Percentiles rank a stretch among this genome's conserved stretches.
phyloP scores from a whole-genome alignment of 2,329 filamentous ascomycete species.

The Alternaria ethzedia region DNA sequence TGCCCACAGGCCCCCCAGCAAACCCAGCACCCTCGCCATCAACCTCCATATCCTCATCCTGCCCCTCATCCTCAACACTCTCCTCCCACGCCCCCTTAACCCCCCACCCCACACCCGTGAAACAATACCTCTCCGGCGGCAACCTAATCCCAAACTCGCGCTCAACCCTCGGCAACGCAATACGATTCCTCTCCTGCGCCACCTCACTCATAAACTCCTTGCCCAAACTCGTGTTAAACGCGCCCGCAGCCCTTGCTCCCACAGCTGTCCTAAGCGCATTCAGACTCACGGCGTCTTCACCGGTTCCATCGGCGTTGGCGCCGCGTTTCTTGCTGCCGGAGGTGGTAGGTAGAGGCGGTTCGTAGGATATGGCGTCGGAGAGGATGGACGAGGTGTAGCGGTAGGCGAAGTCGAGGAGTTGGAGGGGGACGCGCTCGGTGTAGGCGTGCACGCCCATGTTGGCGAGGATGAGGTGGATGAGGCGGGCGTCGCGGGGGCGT shows the following conservation, averaged over 20 bases:
- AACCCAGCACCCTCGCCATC: slow-evolving; percentile 3
- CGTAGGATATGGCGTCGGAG: slow-evolving; percentile 61
- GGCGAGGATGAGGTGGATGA: slow-evolving; percentile 79
- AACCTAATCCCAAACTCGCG: slow-evolving; percentile 64
- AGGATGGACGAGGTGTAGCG: slow-evolving; percentile 77
- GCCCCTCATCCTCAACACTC: slow-evolving; percentile 67
- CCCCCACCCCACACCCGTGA: slow-evolving; percentile 45
- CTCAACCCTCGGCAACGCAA: slow-evolving; percentile 53
- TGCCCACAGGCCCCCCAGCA: slow-evolving; percentile 33
- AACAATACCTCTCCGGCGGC: slow-evolving; percentile 65
- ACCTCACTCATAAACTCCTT: slow-evolving; percentile 81
- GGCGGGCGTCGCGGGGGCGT: slow-evolving; percentile 77
- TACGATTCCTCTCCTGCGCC: slow-evolving; percentile 58
- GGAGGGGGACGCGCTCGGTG: slow-evolving; percentile 80
- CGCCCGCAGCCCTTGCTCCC: slow-evolving; percentile 69
- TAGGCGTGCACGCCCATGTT: slow-evolving; percentile 80
- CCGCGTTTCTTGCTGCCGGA: slow-evolving; percentile 29
- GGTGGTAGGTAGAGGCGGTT: slow-evolving; percentile 28
- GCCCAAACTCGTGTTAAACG: slow-evolving; percentile 66
- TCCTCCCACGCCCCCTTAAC: slow-evolving; percentile 64
- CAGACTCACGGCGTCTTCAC: slow-evolving; percentile 63
- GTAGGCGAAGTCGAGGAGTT: slow-evolving; percentile 86
- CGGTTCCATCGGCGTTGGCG: slow-evolving; percentile 20
- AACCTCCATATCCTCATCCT: slow-evolving; percentile 70
- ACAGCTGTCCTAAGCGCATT: slow-evolving; percentile 77